Evolutionary conservation across 2,329 filamentous ascomycete genomes (phyloP).

Genomic region (Aurifilum marmelostoma): DNA sequence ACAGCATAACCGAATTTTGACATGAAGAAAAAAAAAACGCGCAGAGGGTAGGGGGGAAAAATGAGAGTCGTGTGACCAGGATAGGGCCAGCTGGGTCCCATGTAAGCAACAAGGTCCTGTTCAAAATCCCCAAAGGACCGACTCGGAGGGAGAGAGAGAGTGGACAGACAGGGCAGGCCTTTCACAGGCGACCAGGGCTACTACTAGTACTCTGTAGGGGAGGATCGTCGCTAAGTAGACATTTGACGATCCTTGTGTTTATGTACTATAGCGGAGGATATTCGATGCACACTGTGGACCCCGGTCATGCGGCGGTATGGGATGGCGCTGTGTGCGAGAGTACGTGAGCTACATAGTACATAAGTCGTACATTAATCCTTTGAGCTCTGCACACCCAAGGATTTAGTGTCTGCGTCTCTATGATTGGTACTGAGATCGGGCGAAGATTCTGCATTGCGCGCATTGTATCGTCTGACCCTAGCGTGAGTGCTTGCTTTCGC

Average conservation of each 20-base stretch:
- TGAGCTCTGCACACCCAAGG: not conserved
- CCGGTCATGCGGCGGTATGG: not conserved
- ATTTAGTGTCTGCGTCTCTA: not conserved
- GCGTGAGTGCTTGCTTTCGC: not conserved
- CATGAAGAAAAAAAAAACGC: not conserved
- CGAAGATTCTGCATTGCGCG: not conserved
- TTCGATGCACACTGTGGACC: not conserved
- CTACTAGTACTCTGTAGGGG: too few relatives aligned
- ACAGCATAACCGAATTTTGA: too few relatives aligned
- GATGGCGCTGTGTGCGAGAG: not conserved
- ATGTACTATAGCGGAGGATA: not conserved
- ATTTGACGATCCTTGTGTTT: conserved; percentile 2
- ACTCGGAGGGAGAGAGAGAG: not conserved
- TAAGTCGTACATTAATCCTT: not conserved
- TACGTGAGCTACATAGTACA: too few relatives aligned
- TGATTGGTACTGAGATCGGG: not conserved
- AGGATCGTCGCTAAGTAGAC: not conserved
- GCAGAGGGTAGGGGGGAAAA: not conserved
- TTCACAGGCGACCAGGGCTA: not conserved
- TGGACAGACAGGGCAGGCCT: not conserved
- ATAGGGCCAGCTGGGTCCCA: not conserved
- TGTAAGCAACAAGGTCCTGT: conserved; percentile 3
- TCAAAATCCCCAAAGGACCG: conserved; percentile 1
- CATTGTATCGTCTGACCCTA: not conserved
- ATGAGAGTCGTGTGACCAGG: not conserved